Conservation (phyloP, 2,329 filamentous ascomycete species). For the Neoarthrinium moseri region DNA sequence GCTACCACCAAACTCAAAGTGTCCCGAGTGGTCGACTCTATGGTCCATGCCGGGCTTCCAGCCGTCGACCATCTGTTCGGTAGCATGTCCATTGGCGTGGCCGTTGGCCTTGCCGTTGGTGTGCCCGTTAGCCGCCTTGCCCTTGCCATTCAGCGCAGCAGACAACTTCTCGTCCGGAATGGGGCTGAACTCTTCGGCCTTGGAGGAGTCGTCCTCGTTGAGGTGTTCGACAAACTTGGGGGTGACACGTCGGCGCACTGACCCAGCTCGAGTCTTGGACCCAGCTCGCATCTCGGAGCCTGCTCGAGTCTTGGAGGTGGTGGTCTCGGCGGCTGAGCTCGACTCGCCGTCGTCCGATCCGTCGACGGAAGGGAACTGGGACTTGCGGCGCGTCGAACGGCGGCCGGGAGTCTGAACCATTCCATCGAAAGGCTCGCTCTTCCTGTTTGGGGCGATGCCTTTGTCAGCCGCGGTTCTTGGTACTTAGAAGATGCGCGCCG, state of each 20-base stretch:
- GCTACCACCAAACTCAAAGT: slow-evolving; percentile 85
- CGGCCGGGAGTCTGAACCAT: slow-evolving; percentile 59
- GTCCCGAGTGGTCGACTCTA: slow-evolving; percentile 61
- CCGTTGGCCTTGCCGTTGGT: slow-evolving; percentile 31
- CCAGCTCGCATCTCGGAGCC: too few relatives aligned
- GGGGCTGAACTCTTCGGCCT: slow-evolving; percentile 25
- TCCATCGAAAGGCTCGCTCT: slow-evolving; percentile 61
- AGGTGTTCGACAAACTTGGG: slow-evolving; percentile 51
- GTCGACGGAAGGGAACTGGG: slow-evolving; percentile 41
- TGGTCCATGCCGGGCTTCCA: slow-evolving; percentile 60
- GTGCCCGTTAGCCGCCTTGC: slow-evolving; percentile 16
- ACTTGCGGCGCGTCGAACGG: slow-evolving; percentile 48
- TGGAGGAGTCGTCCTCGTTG: slow-evolving; percentile 39
- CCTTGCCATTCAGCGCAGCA: slow-evolving; percentile 20
- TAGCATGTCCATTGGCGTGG: slow-evolving; percentile 24
- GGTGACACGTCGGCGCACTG: slow-evolving; percentile 46
- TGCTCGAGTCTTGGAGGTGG: slow-evolving; percentile 31
- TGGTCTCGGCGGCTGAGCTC: slow-evolving; percentile 44
- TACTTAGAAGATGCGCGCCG: too few relatives aligned
- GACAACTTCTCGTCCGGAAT: slow-evolving; percentile 24
- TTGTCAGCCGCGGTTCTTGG: not conserved
- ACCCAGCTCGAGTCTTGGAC: slow-evolving; percentile 31
- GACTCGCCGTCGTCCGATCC: slow-evolving; percentile 49
- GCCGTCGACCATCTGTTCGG: slow-evolving; percentile 47
- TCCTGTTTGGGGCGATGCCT: slow-evolving; percentile 35